A percentile compares a stretch with the other conserved stretches of the same genome.
Evolutionary conservation across 371 early-diverging fungal species (phyloP).

Genomic region (Batkoa obscura): DNA sequence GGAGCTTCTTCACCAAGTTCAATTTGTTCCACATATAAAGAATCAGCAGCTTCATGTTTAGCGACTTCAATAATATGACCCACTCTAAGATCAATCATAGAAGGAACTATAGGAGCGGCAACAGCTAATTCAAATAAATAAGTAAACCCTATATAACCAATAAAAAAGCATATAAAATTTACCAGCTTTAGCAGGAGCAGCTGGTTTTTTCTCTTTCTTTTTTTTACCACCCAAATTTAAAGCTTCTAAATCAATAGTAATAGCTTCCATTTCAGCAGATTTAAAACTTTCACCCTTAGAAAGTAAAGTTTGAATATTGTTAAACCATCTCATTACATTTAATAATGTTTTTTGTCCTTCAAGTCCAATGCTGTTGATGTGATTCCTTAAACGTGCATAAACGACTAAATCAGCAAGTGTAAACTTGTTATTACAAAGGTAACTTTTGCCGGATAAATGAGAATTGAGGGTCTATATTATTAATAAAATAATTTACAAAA

Average conservation of each 20-base stretch:
- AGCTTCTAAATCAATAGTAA: conserved; percentile 13
- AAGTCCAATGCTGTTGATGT: conserved; percentile 20
- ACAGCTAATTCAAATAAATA: conserved; percentile 11
- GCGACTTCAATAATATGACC: conserved; percentile 65
- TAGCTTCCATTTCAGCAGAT: neutral
- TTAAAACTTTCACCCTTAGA: neutral
- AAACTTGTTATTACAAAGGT: conserved; percentile 35
- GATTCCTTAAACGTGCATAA: conserved; percentile 43
- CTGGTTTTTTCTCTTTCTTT: conserved; percentile 33
- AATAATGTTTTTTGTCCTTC: neutral
- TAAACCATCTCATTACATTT: conserved; percentile 10
- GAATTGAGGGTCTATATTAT: conserved; percentile 31
- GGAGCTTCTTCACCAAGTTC: conserved; percentile 76
- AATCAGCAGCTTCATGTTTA: conserved; percentile 84
- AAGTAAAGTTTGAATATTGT: conserved; percentile 10
- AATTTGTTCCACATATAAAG: conserved; percentile 86
- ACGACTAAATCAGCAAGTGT: conserved; percentile 46
- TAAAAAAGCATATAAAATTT: conserved; percentile 8
- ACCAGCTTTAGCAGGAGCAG: conserved; percentile 17
- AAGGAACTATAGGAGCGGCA: conserved; percentile 21
- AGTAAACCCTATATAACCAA: conserved; percentile 2
- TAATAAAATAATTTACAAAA: neutral
- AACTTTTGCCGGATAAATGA: conserved; percentile 31
- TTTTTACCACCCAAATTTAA: conserved; percentile 18
- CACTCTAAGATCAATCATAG: conserved; percentile 82